Base-by-base conservation (phyloP, 2,329 filamentous ascomycete species). In the Didymosphaeria variabile region DNA sequence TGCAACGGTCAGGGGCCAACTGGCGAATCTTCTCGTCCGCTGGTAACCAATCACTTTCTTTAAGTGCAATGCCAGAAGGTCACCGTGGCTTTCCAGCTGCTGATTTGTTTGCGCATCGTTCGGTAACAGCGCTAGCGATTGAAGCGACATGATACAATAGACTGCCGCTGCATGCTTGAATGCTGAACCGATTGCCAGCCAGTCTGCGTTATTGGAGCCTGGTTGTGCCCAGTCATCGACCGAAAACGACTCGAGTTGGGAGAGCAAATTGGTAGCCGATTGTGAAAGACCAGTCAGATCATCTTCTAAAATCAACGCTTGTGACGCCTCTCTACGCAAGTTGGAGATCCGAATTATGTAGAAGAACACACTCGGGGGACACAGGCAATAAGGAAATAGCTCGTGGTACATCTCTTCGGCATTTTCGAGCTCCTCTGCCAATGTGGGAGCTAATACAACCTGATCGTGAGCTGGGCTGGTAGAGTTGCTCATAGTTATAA, bases 211-310 rank as follows among this genome's bases (percentile, higher is more conserved):
- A 19, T 63, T 52, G 1, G 53, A 54, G 3, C 70, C 69, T 1
- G 70, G 67, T 49, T 72, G 71, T 9, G 72, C 73, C 72, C 72
- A 75, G 50, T 73, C 67, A 31, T 67, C 63, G 3, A 65, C 63
- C 2, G 49, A 59, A 17, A 76, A 76, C 1, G 63, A 53, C 9
- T 71, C 61, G n/a, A 73, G 66, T 23, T 64, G 61, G 8, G 55
- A 55, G 13, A 72, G 65, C 0, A 73, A 51, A 23, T 73, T 66
- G 9, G 66, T 60, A 10, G 71, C 72, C 47, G 65, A 57, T 1
- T 69, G 38, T 2, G 58, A 46, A n/a, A 68, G 57, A 5, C 47
- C 36, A 17, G 51, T 47, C 2, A 61, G 57, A 15, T 65, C 65
- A 7, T 46, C 40, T 13, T 53, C 61, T 3, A 57, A 15, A 21